These are phyloP conservation scores for Fusarium metavorans DNA, from an alignment of 2,329 filamentous ascomycete species.

Conservation along the genomic window DNA sequence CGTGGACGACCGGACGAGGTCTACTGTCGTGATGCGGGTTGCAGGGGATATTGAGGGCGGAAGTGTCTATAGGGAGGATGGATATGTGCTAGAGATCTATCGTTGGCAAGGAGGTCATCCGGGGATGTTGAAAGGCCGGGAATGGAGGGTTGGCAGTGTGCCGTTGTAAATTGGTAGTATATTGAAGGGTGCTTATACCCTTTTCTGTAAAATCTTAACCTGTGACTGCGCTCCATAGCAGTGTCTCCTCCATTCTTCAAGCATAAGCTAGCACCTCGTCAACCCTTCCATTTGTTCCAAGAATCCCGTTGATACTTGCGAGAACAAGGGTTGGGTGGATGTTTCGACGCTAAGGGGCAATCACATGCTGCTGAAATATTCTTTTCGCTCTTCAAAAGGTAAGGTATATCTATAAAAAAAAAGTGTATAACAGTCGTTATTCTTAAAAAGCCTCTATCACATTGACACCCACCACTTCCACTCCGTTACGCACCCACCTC, in stretches of 20 bases:
- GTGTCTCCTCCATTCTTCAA: no score
- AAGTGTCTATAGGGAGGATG: neutral
- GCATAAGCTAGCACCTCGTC: no score
- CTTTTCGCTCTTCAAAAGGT: neutral
- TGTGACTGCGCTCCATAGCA: no score
- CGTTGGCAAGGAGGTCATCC: neutral
- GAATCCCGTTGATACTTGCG: neutral
- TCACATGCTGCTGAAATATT: neutral
- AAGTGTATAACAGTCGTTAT: neutral
- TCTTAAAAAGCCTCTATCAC: no score
- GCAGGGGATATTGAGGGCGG: neutral
- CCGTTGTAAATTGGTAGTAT: neutral
- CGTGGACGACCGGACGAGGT: neutral
- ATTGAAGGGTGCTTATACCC: neutral
- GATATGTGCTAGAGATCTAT: neutral
- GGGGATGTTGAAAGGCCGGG: neutral
- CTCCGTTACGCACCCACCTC: neutral
- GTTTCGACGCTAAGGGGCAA: neutral
- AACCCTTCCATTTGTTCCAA: no score
- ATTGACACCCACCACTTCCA: no score
- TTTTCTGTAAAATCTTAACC: no score
- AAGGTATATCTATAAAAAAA: neutral
- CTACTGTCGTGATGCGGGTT: neutral
- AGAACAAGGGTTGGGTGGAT: neutral
- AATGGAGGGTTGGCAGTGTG: neutral